phyloP scores from a whole-genome alignment of 1,284 basidiomycete genomes.

The Apiotrichum montevideense region DNA sequence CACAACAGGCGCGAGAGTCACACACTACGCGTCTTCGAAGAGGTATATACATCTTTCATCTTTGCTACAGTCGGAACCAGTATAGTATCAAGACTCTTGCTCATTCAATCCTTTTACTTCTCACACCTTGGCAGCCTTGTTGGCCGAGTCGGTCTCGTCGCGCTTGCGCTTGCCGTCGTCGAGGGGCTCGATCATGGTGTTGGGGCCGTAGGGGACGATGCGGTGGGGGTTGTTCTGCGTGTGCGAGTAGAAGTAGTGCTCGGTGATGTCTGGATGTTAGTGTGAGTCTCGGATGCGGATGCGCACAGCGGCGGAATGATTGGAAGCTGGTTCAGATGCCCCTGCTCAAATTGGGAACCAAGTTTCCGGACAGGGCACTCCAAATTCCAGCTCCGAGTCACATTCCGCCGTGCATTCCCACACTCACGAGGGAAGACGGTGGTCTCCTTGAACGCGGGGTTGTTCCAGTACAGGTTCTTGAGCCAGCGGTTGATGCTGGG shows the following conservation, averaged over 20 bases:
- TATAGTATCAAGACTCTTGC: too few relatives aligned
- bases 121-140: conserved; percentile 1
- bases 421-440: conserved; percentile 63
- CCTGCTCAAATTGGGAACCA: too few relatives aligned
- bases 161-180: conserved; percentile 15
- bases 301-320: neutral
- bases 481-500: conserved; percentile 76
- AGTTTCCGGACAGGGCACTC: too few relatives aligned
- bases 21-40: too few relatives aligned
- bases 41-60: too few relatives aligned
- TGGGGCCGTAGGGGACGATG: conserved; percentile 68
- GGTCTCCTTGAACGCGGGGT: conserved; percentile 77
- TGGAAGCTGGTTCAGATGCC: too few relatives aligned
- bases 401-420: too few relatives aligned
- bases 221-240: conserved; percentile 64
- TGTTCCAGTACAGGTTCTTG: conserved; percentile 85
- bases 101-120: too few relatives aligned
- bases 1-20: too few relatives aligned
- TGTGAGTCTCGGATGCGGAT: neutral
- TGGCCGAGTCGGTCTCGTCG: conserved; percentile 1
- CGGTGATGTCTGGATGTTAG: conserved; percentile 62
- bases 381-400: too few relatives aligned
- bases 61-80: too few relatives aligned
- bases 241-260: conserved; percentile 56
- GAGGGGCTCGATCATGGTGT: conserved; percentile 63